Evolutionary conservation across 805 yeast genomes (phyloP).

Genomic region (Isabelozyma rhagii): DNA sequence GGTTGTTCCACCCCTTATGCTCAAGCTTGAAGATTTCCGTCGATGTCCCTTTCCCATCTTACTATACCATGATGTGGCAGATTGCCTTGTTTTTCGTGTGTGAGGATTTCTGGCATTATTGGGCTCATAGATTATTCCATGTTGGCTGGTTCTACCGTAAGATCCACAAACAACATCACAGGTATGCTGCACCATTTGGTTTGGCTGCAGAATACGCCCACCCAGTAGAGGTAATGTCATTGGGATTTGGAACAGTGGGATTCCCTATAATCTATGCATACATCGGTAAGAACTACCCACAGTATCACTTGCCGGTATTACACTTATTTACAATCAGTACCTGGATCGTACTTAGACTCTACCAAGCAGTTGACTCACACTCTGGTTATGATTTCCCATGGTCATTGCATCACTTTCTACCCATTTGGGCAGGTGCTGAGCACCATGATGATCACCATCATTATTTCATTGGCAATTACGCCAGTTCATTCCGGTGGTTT

Average conservation of each 20-base stretch:
- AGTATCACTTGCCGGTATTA: constrained; percentile 34
- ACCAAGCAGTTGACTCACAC: constrained; percentile 97
- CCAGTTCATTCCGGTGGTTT: constrained; percentile 96
- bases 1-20: constrained; percentile 96
- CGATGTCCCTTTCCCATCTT: constrained; percentile 81
- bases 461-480: constrained; percentile 92
- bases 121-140: constrained; percentile 90
- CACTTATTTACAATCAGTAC: constrained; percentile 86
- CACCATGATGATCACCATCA: constrained; percentile 98
- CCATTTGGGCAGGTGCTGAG: constrained; percentile 98
- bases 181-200: constrained; percentile 97
- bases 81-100: constrained; percentile 73
- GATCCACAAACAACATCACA: constrained; percentile 96
- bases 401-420: constrained; percentile 88
- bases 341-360: constrained; percentile 85
- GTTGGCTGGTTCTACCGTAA: constrained; percentile 84
- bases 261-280: constrained; percentile 84
- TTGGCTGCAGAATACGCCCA: constrained; percentile 97
- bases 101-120: constrained; percentile 97
- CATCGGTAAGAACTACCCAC: constrained; percentile 51
- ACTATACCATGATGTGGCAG: constrained; percentile 58
- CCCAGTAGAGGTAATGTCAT: constrained; percentile 84
- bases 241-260: constrained; percentile 96
- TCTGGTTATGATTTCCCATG: constrained; percentile 98
- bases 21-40: constrained; percentile 72